A percentile compares a stretch with the other conserved stretches of the same genome.
These are phyloP conservation scores for Globisporangium uncinulatum DNA, from an alignment of 352 stramenopile genomes.

Conservation along the genomic window DNA sequence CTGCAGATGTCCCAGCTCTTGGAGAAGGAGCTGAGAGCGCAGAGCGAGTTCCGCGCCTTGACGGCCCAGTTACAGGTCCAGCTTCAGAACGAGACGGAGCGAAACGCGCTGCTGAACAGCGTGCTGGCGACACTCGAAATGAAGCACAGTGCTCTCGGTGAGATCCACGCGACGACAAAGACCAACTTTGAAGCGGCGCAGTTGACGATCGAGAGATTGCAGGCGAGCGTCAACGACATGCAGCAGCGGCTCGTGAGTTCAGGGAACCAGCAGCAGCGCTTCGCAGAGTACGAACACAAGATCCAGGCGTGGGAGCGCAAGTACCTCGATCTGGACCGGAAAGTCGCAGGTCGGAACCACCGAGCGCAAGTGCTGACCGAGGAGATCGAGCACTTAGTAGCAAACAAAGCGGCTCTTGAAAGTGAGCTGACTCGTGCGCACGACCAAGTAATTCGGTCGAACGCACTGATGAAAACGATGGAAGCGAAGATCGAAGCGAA, in stretches of 20 bases:
- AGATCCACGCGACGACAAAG: slow-evolving; percentile 22
- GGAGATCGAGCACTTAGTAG: slow-evolving; percentile 14
- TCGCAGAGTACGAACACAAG: slow-evolving; percentile 38
- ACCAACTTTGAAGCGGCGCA: slow-evolving; percentile 27
- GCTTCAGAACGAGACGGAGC: slow-evolving; percentile 22
- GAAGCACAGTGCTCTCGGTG: slow-evolving; percentile 29
- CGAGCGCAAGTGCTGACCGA: slow-evolving; percentile 19
- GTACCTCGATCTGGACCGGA: slow-evolving; percentile 24
- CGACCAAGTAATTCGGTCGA: slow-evolving; percentile 44
- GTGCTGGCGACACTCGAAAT: slow-evolving; percentile 29
- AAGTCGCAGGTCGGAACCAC: slow-evolving; percentile 16
- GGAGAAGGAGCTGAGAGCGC: slow-evolving; percentile 39
- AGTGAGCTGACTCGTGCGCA: slow-evolving; percentile 29
- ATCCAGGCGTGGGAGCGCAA: slow-evolving; percentile 30
- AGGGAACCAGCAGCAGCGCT: slow-evolving; percentile 16
- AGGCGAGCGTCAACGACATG: slow-evolving; percentile 22
- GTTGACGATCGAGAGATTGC: slow-evolving; percentile 23
- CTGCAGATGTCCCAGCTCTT: slow-evolving; percentile 41
- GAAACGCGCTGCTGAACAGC: slow-evolving; percentile 30
- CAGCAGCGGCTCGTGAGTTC: slow-evolving; percentile 22
- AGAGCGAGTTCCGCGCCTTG: slow-evolving; percentile 12
- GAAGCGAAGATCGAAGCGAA: slow-evolving; percentile 37
- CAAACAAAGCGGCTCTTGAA: slow-evolving; percentile 28
- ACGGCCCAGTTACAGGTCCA: slow-evolving; percentile 2
- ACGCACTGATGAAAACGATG: slow-evolving; percentile 34